Evolutionary conservation across 768 basidiomycete genomes (phyloP).

Genomic region (Mycena olivaceomarginata): DNA sequence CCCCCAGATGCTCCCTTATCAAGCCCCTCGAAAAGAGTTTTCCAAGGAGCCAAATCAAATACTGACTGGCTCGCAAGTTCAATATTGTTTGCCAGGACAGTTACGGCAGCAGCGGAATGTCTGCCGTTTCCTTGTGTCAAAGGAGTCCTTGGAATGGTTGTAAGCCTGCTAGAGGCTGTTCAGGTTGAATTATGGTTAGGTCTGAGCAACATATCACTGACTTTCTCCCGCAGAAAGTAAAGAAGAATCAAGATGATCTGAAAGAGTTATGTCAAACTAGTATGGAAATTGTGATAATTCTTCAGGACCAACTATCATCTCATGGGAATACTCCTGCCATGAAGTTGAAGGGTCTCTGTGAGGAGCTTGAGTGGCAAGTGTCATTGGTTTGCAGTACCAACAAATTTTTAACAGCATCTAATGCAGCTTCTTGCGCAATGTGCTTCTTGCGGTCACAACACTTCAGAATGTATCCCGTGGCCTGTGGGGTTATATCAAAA

Average conservation of each 20-base stretch:
- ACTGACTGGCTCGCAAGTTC: not conserved
- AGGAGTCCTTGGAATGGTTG: constrained; percentile 11
- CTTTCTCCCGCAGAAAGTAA: constrained; percentile 5
- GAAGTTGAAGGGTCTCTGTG: constrained; percentile 1
- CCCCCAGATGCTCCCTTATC: too few species aligned
- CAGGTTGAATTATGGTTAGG: not conserved
- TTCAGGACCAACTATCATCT: not conserved
- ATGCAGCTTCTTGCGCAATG: constrained; percentile 10
- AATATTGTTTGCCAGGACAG: not conserved
- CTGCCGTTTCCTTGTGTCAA: constrained; percentile 9
- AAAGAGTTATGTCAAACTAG: constrained; percentile 14
- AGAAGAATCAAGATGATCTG: constrained; percentile 27
- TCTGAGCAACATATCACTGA: not conserved
- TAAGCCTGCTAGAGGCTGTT: constrained; percentile 18
- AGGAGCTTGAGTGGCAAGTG: constrained; percentile 15
- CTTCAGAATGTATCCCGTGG: not conserved
- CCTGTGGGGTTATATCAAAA: not conserved
- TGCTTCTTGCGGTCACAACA: not conserved
- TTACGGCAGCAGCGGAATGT: not conserved
- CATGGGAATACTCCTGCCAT: constrained; percentile 7
- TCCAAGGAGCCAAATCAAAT: too few species aligned
- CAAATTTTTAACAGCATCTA: too few species aligned
- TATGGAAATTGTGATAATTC: not conserved
- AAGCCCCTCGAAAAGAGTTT: too few species aligned
- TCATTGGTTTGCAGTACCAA: not conserved